Evolutionary conservation across 805 yeast genomes (phyloP).

Genomic region (baker's yeast (Saccharomyces cerevisiae)): DNA sequence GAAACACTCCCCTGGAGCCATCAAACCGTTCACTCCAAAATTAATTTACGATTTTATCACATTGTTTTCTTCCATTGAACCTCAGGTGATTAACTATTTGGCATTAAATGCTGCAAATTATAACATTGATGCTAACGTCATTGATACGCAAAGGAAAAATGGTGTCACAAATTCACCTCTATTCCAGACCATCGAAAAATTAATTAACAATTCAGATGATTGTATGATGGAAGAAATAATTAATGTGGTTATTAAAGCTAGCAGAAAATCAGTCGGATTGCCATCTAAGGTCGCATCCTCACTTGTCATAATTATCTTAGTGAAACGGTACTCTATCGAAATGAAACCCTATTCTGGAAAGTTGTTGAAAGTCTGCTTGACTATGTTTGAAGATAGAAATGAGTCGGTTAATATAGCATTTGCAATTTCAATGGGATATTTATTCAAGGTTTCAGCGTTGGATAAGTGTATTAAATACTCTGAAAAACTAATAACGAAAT

Average conservation of each 20-base stretch:
- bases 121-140: conserved; percentile 58
- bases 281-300: conserved; percentile 89
- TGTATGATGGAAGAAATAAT: conserved; percentile 40
- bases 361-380: conserved; percentile 48
- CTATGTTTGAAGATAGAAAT: conserved; percentile 62
- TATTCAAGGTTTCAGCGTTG: conserved; percentile 53
- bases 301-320: conserved; percentile 56
- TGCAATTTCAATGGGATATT: conserved; percentile 73
- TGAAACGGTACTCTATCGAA: conserved; percentile 44
- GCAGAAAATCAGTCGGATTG: conserved; percentile 69
- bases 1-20: conserved; percentile 49
- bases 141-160: conserved; percentile 70
- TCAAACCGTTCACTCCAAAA: conserved; percentile 59
- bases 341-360: conserved; percentile 49
- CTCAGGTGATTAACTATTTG: conserved; percentile 79
- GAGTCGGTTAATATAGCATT: conserved; percentile 65
- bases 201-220: conserved; percentile 50
- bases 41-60: conserved; percentile 61
- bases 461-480: conserved; percentile 49
- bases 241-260: conserved; percentile 42
- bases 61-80: conserved; percentile 81
- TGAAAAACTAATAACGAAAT: conserved; percentile 41
- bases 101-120: conserved; percentile 84
- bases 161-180: conserved; percentile 76
- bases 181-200: conserved; percentile 74